Evolutionary conservation across 2,329 filamentous ascomycete species (phyloP).

Genomic region (Boeremia lycopersici): DNA sequence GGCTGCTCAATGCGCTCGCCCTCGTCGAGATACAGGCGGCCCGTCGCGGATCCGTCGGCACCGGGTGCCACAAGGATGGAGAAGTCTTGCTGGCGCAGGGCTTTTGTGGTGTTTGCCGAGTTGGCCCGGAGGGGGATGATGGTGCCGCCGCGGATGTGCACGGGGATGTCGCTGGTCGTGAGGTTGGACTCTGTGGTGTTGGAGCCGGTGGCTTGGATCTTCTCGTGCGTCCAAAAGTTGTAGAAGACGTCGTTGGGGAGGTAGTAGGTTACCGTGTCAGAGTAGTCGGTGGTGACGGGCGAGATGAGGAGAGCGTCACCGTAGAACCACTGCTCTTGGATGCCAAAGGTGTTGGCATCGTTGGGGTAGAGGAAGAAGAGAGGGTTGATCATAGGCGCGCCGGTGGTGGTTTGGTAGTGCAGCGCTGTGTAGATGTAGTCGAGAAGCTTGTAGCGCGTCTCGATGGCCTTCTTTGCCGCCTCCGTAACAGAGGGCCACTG

Average conservation of each 20-base stretch:
- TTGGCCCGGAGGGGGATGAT: constrained; percentile 66
- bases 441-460: constrained; percentile 74
- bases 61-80: constrained; percentile 72
- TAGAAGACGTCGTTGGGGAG: constrained; percentile 65
- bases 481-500: constrained; percentile 67
- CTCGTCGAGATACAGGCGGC: constrained; percentile 78
- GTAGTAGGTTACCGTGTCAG: constrained; percentile 61
- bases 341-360: constrained; percentile 58
- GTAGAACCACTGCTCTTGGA: constrained; percentile 65
- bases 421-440: constrained; percentile 81
- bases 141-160: constrained; percentile 69
- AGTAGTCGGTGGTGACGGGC: constrained; percentile 60
- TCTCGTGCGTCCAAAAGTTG: constrained; percentile 62
- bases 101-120: constrained; percentile 66
- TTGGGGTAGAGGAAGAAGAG: constrained; percentile 73
- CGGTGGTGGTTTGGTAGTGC: constrained; percentile 63
- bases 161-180: constrained; percentile 63
- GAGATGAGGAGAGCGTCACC: constrained; percentile 62
- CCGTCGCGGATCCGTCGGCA: constrained; percentile 65
- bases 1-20: constrained; percentile 70
- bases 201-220: constrained; percentile 54
- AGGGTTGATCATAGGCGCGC: constrained; percentile 70
- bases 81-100: constrained; percentile 69
- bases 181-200: constrained; percentile 54
- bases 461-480: constrained; percentile 71